Evolutionary conservation across 1,139 yeast genomes (phyloP), one percentile per base, ranked within the genome.

Genomic region (Candida buenavistaensis): DNA sequence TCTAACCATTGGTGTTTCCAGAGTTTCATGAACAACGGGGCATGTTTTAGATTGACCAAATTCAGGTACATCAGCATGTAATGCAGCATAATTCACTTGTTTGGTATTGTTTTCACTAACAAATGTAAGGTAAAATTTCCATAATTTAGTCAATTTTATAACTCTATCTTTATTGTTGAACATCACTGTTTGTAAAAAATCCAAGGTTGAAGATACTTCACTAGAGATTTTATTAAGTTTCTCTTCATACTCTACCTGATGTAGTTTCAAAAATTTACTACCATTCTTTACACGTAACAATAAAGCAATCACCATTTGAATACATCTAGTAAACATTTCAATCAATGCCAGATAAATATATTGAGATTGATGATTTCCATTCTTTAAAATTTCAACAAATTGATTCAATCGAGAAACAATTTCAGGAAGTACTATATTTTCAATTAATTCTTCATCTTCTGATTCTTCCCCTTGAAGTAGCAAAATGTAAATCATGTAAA

Each of bases 111-210:
- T 50, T 36, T 58, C 58, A 21, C 59, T 57, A 14, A 66, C 53
- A 36, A 68, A 60, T 1, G 70, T 64, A 38, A 61, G 44, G 47
- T 68, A 68, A 35, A 68, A 68, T 29, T 56, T 59, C 76, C 76
- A 70, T 35, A 67, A 53, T 41, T 66, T 65, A 7, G 57, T 45
- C 7, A 65, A 45, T 36, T 63, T 59, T n/a, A 30, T 36, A 2
- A 57, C 44, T 35, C 54, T 54, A 3, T 47, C 57, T 28, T 55
- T 54, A 27, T 52, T 54, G 9, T 41, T 16, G 16, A 38, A 25
- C 4, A 19, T 14, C 10, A 28, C 37, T 12, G 16, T 25, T 8
- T 26, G 31, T 10, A 40, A 28, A 19, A 31, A 31, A 10, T 31
- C 32, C 12, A 40, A 28, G 10, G 28, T 30, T 23, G 28, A 28